Conservation (phyloP, 176 grass and related monocot genomes). For the Lolium perenne region DNA sequence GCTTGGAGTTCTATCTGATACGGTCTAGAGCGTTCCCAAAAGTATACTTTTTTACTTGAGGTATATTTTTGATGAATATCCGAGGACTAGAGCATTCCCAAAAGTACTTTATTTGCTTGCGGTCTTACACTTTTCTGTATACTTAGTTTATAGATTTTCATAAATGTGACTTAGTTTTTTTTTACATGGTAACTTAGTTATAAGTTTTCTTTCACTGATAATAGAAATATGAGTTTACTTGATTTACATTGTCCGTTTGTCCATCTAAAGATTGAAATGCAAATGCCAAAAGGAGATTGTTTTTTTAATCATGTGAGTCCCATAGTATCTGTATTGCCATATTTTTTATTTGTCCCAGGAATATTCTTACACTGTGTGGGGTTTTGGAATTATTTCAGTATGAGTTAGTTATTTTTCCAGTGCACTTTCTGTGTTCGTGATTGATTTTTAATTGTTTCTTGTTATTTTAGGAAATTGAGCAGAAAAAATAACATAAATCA, state of each 20-base stretch:
- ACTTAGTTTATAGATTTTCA: neutral
- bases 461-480: neutral
- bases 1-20: too few species aligned
- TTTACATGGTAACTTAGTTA: neutral
- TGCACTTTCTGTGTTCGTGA: slow-evolving; percentile 21
- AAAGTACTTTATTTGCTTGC: neutral
- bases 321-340: slow-evolving; percentile 28
- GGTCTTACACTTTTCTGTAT: neutral
- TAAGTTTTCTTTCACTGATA: neutral
- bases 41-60: too few species aligned
- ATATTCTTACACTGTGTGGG: slow-evolving; percentile 77
- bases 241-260: neutral
- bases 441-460: slow-evolving; percentile 18
- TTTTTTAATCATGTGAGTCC: slow-evolving; percentile 24
- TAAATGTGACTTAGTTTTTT: neutral
- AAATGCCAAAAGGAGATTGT: neutral
- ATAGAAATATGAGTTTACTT: neutral
- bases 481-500: neutral
- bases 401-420: slow-evolving; percentile 74
- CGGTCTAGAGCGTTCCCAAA: too few species aligned
- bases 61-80: too few species aligned
- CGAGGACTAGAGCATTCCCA: neutral
- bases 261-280: slow-evolving; percentile 11
- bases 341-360: slow-evolving; percentile 55
- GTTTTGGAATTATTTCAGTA: slow-evolving; percentile 99